phyloP scores from a whole-genome alignment of 2,329 filamentous ascomycete species.

The Paradendryphiella salina region DNA sequence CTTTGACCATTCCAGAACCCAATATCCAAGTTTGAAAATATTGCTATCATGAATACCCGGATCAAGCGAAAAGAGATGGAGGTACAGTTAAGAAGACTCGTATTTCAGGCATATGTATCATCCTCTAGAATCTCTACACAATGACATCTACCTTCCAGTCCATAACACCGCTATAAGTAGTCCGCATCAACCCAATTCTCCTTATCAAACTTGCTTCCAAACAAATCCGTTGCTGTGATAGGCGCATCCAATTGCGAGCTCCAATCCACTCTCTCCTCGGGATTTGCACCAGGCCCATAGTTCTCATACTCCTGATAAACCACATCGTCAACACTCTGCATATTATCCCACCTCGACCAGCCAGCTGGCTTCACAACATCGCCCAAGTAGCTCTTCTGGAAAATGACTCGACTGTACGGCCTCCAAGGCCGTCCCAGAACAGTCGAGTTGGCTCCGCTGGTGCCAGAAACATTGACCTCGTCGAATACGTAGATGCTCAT shows the following conservation, averaged over 20 bases:
- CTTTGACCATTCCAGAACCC: too few relatives aligned
- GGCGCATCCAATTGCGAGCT: slow-evolving; percentile 11
- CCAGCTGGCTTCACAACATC: slow-evolving; percentile 61
- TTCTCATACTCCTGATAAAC: slow-evolving; percentile 26
- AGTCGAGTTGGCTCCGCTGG: slow-evolving; percentile 38
- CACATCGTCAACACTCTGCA: slow-evolving; percentile 21
- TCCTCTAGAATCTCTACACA: background rate
- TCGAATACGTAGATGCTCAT: slow-evolving; percentile 58
- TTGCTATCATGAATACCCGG: too few relatives aligned
- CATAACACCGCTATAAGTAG: background rate
- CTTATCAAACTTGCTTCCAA: slow-evolving; percentile 18
- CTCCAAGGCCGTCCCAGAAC: slow-evolving; percentile 57
- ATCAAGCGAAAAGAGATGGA: too few relatives aligned
- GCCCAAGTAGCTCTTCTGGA: slow-evolving; percentile 55
- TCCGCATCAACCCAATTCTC: slow-evolving; percentile 24
- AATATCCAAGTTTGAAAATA: too few relatives aligned
- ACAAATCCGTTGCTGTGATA: slow-evolving; percentile 12
- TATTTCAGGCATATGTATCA: background rate
- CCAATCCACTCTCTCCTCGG: slow-evolving; percentile 8
- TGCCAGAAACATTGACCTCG: slow-evolving; percentile 50
- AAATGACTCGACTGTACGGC: slow-evolving; percentile 52
- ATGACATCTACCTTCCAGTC: background rate
- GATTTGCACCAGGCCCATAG: slow-evolving; percentile 18
- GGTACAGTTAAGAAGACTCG: too few relatives aligned
- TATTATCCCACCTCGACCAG: slow-evolving; percentile 50